These are phyloP conservation scores for Ziziphus jujuba DNA, from an alignment of 306 rosid genomes.

Conservation along the genomic window DNA sequence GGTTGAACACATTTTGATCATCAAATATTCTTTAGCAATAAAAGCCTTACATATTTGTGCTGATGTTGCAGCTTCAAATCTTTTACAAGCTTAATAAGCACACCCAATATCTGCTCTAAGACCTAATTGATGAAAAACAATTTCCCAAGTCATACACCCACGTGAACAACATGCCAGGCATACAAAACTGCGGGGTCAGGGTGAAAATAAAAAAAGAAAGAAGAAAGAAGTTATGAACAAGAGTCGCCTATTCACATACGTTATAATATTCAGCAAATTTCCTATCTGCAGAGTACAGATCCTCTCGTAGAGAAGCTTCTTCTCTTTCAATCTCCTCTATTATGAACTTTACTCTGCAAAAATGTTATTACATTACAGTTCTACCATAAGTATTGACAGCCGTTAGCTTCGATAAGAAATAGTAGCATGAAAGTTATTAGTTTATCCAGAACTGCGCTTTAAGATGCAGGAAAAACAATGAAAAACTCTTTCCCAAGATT, in stretches of 20 bases:
- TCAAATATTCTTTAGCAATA: slow-evolving; percentile 21
- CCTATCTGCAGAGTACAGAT: slow-evolving; percentile 83
- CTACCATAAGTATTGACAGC: not conserved
- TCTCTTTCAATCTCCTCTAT: slow-evolving; percentile 90
- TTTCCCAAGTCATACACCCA: slow-evolving; percentile 13
- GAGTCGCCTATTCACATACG: slow-evolving; percentile 37
- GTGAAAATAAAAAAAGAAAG: slow-evolving; percentile 15
- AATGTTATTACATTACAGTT: not conserved
- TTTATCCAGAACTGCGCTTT: not conserved
- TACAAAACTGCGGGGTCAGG: slow-evolving; percentile 1
- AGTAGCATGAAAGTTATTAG: not conserved
- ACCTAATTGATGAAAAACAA: slow-evolving; percentile 51
- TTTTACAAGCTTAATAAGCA: slow-evolving; percentile 83
- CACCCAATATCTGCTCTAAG: slow-evolving; percentile 88
- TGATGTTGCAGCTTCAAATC: slow-evolving; percentile 95
- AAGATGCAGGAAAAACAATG: not conserved
- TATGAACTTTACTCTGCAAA: slow-evolving; percentile 74
- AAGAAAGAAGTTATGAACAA: slow-evolving; percentile 5
- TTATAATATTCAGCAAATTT: slow-evolving; percentile 86
- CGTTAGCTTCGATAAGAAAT: no score
- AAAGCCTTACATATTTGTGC: slow-evolving; percentile 67
- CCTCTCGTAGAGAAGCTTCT: slow-evolving; percentile 79
- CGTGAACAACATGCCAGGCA: slow-evolving; percentile 6
- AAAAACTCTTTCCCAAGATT: not conserved
- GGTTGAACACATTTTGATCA: slow-evolving; percentile 11